A percentile compares a stretch with the other conserved stretches of the same genome.
Conservation (phyloP, 495 filamentous ascomycete species). For the Aspergillus nanangensis region DNA sequence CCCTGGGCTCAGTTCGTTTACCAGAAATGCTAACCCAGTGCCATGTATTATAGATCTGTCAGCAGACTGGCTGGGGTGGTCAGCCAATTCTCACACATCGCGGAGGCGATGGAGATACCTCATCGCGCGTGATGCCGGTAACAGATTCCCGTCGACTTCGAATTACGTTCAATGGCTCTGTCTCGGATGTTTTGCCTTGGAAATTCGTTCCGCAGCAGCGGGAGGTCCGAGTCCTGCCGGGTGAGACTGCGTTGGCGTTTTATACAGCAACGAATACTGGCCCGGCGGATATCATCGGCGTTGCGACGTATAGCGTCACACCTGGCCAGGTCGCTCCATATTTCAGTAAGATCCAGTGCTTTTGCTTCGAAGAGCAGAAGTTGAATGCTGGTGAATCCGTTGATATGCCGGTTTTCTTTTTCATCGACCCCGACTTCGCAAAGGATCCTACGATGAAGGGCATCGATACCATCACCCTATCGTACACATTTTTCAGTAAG, state of each 20-base stretch:
- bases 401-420: constrained; percentile 99
- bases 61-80: constrained; percentile 92
- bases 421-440: constrained; percentile 92
- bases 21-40: too few species aligned
- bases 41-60: constrained; percentile 94
- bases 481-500: constrained; percentile 99
- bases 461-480: constrained; percentile 90
- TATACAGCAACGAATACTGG: constrained; percentile 94
- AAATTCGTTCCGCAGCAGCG: constrained; percentile 96
- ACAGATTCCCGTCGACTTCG: constrained; percentile 77
- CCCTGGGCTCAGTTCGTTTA: too few species aligned
- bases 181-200: constrained; percentile 94
- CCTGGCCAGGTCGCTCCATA: constrained; percentile 95
- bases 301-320: constrained; percentile 96
- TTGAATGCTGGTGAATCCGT: constrained; percentile 94
- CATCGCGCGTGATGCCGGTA: constrained; percentile 73
- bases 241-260: constrained; percentile 96
- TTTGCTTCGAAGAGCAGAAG: constrained; percentile 97
- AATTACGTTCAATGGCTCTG: constrained; percentile 92
- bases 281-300: constrained; percentile 88
- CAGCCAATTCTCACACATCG: constrained; percentile 85
- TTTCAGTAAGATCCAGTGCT: constrained; percentile 99
- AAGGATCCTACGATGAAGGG: constrained; percentile 89
- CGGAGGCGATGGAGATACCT: constrained; percentile 56
- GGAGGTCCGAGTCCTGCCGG: constrained; percentile 90